Evolutionary conservation across 192 early-diverging fungal species (phyloP), one percentile per base, ranked within the genome.

Genomic region (Cladochytrium replicatum): DNA sequence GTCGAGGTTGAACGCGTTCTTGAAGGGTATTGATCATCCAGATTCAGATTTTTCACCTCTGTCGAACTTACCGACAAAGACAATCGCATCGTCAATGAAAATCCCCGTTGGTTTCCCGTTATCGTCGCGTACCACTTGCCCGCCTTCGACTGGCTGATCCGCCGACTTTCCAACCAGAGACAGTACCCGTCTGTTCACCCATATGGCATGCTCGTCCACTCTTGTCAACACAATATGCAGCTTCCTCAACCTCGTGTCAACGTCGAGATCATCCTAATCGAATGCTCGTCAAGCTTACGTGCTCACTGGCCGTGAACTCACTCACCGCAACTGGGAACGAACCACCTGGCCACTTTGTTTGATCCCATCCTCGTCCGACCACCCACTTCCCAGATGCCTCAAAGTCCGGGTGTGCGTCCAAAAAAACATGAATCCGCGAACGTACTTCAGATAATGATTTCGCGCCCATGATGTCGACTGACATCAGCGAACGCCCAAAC

Each of bases 81-180:
- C 44, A 69, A 80, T 80, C 24, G 77, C 72, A 31, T 66, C 57
- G 50, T 80, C 77, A 0, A 80, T 21, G 15, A 80, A 69, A 9
- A 80, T 54, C 8, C 77, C 77, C 7, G 63, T 68, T 19, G 57
- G 52, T 3, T 22, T 26, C 4, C 68, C 68, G 22, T 32, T 29
- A 6, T 42, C 52, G 25, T 63, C 46, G 19, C 48, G 50, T 8
- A 69, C 44, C 6, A 64, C 41, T 32, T 69, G 42, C 26, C 66
- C 66, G 22, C 62, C 66, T 22, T 52, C 52, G 13, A 61, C 31
- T 4, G 44, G 23, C 21, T 19, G 4, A n/a, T 44, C 34, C 13
- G 34, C 13, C 13, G 17, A 13, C 13, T 37, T 17, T 37, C 13
- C 17, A 6, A 59, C 46, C 4, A 56, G 11, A n/a, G 23, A 29